Evolutionary conservation across 2,329 filamentous ascomycete genomes (phyloP), one percentile per base, ranked within the genome.

Genomic region (Anthostomella pinea): DNA sequence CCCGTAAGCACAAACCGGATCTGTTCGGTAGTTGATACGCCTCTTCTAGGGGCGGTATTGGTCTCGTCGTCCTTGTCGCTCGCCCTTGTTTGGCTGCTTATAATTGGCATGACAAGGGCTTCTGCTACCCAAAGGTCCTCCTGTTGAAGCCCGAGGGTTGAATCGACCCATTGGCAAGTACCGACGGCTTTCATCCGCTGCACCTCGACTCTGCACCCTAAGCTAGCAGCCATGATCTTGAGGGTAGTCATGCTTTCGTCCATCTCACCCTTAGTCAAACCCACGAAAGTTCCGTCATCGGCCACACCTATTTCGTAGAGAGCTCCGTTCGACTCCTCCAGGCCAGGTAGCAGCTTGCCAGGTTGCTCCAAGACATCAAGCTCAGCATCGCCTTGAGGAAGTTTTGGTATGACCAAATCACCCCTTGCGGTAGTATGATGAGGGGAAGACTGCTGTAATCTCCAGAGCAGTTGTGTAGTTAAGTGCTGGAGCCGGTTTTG

Each of bases 281-380:
- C 93, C 26, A 95, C 79, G 39, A 98, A 81, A 0, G 85, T 88
- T 6, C 93, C 93, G 65, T 97, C 89, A 60, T 98, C 93, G 18
- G 90, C 85, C 8, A 98, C 89, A 0, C 93, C 93, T 60, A 98
- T 95, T 62, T 98, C 91, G 53, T 98, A 98, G 32, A 97, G 65
- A 1, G 93, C 93, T 5, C 93, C 93, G 49, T 87, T 84, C 11
- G 89, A 96, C 59, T 95, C 90, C 58, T 97, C 91, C 7, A 98
- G 68, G 0, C 93, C 89, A 2, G 90, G 80, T 6, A 89, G 68
- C 25, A 84, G 68, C 44, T 81, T 79, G 6, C 66, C 69, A 2
- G 76, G 66, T 40, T 70, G 67, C 33, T 73, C 59, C 6, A 72
- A 65, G 15, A 62, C 56, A 23, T 70, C 59, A 13, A 74, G 57